Conservation (phyloP, 768 basidiomycete genomes). For the Pleurotus sapidus region DNA sequence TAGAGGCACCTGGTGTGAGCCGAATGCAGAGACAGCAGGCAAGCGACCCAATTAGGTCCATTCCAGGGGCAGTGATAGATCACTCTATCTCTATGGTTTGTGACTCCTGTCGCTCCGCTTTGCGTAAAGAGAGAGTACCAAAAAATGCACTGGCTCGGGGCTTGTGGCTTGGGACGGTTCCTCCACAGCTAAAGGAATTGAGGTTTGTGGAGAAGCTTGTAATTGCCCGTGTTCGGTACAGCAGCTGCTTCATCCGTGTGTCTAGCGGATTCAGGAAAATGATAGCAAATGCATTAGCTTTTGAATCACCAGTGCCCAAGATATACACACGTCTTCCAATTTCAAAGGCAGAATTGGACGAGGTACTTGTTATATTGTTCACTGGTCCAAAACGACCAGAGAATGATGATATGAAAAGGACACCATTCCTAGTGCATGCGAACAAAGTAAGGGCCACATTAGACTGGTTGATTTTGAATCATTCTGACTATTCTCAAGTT, state of each 20-base stretch:
- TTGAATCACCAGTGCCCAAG: constrained; percentile 20
- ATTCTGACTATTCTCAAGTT: constrained; percentile 27
- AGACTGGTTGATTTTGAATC: constrained; percentile 33
- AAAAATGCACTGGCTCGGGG: constrained; percentile 25
- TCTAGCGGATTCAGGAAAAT: constrained; percentile 21
- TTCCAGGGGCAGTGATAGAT: constrained; percentile 13
- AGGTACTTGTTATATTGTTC: constrained; percentile 29
- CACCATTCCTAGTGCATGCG: constrained; percentile 24
- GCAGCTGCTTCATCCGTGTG: constrained; percentile 25
- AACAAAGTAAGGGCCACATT: constrained; percentile 21
- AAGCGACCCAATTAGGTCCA: constrained; percentile 11
- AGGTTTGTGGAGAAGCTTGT: constrained; percentile 24
- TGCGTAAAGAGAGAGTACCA: constrained; percentile 14
- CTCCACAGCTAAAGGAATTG: constrained; percentile 18
- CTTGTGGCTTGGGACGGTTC: constrained; percentile 32
- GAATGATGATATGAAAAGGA: constrained; percentile 18
- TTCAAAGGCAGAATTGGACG: constrained; percentile 22
- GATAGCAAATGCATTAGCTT: constrained; percentile 26
- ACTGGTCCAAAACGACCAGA: constrained; percentile 23
- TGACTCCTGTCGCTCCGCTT: neutral
- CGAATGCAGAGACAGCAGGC: constrained; percentile 2
- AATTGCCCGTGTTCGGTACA: constrained; percentile 22
- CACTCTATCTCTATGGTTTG: constrained; percentile 9
- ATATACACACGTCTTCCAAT: constrained; percentile 22
- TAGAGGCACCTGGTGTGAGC: constrained; percentile 8